Percentiles rank a stretch among this genome's conserved stretches.
phyloP scores from a whole-genome alignment of 1,284 basidiomycete species.

The Cutaneotrichosporon spelunceum region DNA sequence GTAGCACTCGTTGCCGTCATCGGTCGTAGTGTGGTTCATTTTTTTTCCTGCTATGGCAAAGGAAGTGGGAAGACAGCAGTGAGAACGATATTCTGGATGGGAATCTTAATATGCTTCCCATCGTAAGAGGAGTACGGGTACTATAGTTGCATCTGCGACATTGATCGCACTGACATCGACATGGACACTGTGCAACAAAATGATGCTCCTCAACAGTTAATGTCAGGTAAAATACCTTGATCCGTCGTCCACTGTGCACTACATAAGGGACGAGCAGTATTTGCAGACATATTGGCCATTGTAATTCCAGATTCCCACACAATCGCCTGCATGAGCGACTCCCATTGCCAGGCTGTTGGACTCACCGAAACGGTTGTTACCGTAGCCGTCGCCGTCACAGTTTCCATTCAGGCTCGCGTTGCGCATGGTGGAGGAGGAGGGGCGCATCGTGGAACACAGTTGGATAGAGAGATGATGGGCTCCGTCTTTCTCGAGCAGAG shows the following conservation, averaged over 20 bases:
- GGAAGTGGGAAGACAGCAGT: no score
- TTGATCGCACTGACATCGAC: no score
- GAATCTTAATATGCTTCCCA: no score
- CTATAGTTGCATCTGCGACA: no score
- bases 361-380: background rate
- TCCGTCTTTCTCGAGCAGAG: no score
- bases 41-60: no score
- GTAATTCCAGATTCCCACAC: background rate
- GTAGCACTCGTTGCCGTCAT: background rate
- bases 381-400: background rate
- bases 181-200: no score
- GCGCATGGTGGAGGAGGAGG: background rate
- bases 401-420: background rate
- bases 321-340: background rate
- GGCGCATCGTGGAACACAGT: background rate
- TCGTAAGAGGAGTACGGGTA: no score
- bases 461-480: background rate
- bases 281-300: background rate
- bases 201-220: no score
- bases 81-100: no score
- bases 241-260: background rate
- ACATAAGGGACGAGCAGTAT: background rate
- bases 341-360: background rate
- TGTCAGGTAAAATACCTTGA: no score
- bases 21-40: background rate